A percentile compares a stretch with the other conserved stretches of the same genome.
Conservation (phyloP, 805 yeast species). For the Grigorovia jiainica region DNA sequence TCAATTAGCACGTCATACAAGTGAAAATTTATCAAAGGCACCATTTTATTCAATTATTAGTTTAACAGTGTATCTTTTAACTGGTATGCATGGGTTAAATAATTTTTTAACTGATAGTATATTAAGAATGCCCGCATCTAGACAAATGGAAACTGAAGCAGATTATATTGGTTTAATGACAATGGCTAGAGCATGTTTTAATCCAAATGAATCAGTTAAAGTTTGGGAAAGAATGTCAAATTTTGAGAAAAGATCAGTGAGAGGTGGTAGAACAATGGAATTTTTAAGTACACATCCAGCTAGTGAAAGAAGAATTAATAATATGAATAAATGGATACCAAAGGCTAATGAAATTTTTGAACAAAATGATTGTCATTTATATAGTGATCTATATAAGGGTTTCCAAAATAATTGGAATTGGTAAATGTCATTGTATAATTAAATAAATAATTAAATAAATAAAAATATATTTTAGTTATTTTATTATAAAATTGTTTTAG, state of each 20-base stretch:
- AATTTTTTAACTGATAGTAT: slow-evolving; percentile 45
- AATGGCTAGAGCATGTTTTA: slow-evolving; percentile 82
- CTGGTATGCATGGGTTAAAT: slow-evolving; percentile 49
- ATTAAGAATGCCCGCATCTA: slow-evolving; percentile 71
- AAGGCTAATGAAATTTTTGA: slow-evolving; percentile 30
- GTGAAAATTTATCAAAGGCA: slow-evolving; percentile 68
- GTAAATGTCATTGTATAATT: neutral
- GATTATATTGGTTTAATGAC: slow-evolving; percentile 89
- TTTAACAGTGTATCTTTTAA: slow-evolving; percentile 43
- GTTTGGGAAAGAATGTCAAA: slow-evolving; percentile 79
- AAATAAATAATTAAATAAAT: neutral
- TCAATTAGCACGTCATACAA: slow-evolving; percentile 84
- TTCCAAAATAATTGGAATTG: slow-evolving; percentile 6
- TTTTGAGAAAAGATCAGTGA: slow-evolving; percentile 32
- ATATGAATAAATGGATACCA: slow-evolving; percentile 61
- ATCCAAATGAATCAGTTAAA: slow-evolving; percentile 62
- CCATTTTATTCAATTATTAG: slow-evolving; percentile 59
- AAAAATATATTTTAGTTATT: neutral
- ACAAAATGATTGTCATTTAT: slow-evolving; percentile 23
- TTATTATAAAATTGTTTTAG: too few relatives aligned
- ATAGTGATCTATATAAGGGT: slow-evolving; percentile 12
- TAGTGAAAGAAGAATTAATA: slow-evolving; percentile 57
- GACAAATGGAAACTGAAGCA: slow-evolving; percentile 94
- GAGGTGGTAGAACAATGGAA: slow-evolving; percentile 36
- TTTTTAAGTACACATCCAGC: slow-evolving; percentile 87